Base-by-base conservation (phyloP, 371 early-diverging fungal species). In the Mortierella sp. region DNA sequence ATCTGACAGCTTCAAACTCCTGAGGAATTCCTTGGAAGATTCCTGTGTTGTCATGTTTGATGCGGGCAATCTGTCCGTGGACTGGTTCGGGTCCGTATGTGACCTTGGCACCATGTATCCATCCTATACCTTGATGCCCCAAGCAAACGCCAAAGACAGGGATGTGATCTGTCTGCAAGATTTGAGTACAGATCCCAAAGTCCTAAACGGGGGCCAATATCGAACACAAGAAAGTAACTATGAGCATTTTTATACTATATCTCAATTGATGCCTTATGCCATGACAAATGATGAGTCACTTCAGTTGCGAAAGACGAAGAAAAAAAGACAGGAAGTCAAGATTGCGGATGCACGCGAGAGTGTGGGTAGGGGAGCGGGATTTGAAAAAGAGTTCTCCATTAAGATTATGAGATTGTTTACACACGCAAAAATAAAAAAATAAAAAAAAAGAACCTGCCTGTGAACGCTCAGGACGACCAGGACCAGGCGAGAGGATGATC, bases 121-220 rank as follows among this genome's bases (percentile, higher is more conserved):
- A 83, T 1, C 94, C 97, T 28, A 97, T 91, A 7, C 97, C 96
- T 83, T 99, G 99, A 84, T 97, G 96, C 0, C 99, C 99, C 50
- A 99, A 86, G 83, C 99, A 99, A 0, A 99, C 96, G 58, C 99
- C 99, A 65, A 99, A 90, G 11, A 98, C 87, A 3, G 99, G 99
- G 67, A 92, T 83, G 15, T 83, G 77, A 5, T 78, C 62, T 22
- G 89, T 79, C 40, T 85, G 65, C 33, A 98, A 79, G 15, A 97
- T 74, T 13, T 91, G 85, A 5, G 80, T 78, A 76, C 96, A 95
- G 36, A 96, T 81, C 8, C 97, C 97, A 89, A 96, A 95, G 75
- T 96, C 96, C 94, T 94, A 58, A n/a, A 24, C 11, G 28, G 22
- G 16, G 55, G 22, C 6, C 48, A 16, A 48, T 48, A 19, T 24